These are phyloP conservation scores for Solanum neorickii DNA, from an alignment of 257 asterid genomes.

Conservation along the genomic window DNA sequence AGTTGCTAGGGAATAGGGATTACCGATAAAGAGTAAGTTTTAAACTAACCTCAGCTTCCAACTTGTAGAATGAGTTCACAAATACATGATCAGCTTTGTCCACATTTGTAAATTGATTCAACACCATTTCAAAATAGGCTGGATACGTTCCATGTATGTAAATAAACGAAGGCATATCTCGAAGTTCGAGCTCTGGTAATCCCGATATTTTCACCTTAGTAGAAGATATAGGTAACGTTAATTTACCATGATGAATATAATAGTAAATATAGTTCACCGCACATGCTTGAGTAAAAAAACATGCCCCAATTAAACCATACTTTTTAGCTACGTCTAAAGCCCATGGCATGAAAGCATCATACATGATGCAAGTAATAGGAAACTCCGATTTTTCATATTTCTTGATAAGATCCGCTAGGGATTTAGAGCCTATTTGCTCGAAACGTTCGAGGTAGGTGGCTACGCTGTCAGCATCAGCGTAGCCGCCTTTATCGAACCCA, in stretches of 20 bases:
- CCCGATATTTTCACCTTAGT: slow-evolving; percentile 50
- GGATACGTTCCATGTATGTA: slow-evolving; percentile 52
- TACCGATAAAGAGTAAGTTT: background rate
- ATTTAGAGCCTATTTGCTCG: slow-evolving; percentile 25
- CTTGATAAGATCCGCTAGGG: slow-evolving; percentile 30
- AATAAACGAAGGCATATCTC: slow-evolving; percentile 61
- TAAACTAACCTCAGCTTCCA: slow-evolving; percentile 43
- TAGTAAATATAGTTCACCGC: slow-evolving; percentile 58
- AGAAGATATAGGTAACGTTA: slow-evolving; percentile 33
- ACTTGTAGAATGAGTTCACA: slow-evolving; percentile 48
- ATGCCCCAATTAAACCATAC: slow-evolving; percentile 23
- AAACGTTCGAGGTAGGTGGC: slow-evolving; percentile 23
- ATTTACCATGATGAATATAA: slow-evolving; percentile 28
- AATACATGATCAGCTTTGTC: slow-evolving; percentile 68
- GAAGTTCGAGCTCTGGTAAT: slow-evolving; percentile 40
- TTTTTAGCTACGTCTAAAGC: slow-evolving; percentile 43
- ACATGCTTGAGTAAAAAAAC: slow-evolving; percentile 68
- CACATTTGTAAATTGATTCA: slow-evolving; percentile 40
- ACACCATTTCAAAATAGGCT: slow-evolving; percentile 44
- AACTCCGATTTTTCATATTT: slow-evolving; percentile 1
- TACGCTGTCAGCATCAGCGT: slow-evolving; percentile 21
- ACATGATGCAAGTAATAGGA: slow-evolving; percentile 46
- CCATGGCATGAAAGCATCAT: slow-evolving; percentile 75
- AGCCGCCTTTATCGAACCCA: slow-evolving; percentile 61
- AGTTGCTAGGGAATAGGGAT: background rate